Evolutionary conservation across 352 stramenopile species (phyloP), one percentile per base, ranked within the genome.

Genomic region (Globisporangium solare): DNA sequence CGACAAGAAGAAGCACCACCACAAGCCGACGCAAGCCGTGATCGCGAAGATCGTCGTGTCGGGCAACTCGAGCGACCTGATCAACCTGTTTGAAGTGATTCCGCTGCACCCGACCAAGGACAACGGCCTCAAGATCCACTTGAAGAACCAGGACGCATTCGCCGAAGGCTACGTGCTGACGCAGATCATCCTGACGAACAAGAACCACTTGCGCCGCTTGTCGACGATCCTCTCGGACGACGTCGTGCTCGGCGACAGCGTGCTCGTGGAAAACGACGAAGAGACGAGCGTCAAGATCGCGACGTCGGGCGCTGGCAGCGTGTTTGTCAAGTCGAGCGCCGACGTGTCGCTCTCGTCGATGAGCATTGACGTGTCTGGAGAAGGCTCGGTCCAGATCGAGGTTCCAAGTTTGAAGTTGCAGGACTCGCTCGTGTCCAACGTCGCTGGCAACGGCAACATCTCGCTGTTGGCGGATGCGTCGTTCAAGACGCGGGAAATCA

Each of bases 71-170:
- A 67, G 64, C 8, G 73, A 74, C 21, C 48, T 88, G 50, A 54
- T 87, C 2, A 51, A 74, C 6, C 47, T 77, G 27, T 63, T 86
- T 14, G 73, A 88, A 35, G 68, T 68, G 43, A 56, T 65, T 11
- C 56, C 73, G 1, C 53, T 82, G 41, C 65, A 83, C 37, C 59
- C 71, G 15, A 66, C 63, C 10, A 63, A 63, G 32, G 54, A 69
- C 20, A 68, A 88, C 48, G 75, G 66, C 17, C 58, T 88, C 22
- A 80, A 79, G 42, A 51, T 74, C 39, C 62, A 60, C 10, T 59
- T 86, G 56, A 79, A 74, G 60, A 86, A 88, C 66, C 58, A 75
- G 62, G 66, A 84, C 52, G 69, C 71, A 20, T 51, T 58, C n/a
- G 66, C 57, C 8, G 61, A 83, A 18, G 78, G 78, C 39, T 85